Evolutionary conservation across 2,329 filamentous ascomycete genomes (phyloP).

Genomic region (Fusarium aywerte): DNA sequence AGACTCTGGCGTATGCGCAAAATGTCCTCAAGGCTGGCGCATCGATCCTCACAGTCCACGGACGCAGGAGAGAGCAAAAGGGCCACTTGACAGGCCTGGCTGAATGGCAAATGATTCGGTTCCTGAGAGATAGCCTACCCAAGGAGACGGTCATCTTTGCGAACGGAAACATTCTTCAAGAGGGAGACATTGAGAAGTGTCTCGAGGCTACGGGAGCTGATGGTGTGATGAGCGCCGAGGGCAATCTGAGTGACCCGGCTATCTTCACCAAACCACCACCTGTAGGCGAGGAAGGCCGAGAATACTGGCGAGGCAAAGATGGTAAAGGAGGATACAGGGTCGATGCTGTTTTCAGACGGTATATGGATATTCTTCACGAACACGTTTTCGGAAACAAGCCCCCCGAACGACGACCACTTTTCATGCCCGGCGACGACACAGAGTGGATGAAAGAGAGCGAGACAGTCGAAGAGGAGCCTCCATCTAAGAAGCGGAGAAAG

Average conservation of each 20-base stretch:
- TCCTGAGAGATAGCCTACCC: conserved; percentile 84
- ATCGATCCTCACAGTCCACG: conserved; percentile 93
- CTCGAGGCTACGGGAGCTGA: conserved; percentile 87
- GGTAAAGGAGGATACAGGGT: conserved; percentile 87
- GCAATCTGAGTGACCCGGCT: conserved; percentile 89
- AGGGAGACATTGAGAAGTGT: conserved; percentile 80
- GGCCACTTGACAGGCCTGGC: conserved; percentile 93
- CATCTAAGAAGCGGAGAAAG: conserved; percentile 63
- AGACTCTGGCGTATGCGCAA: conserved; percentile 87
- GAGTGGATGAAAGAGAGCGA: conserved; percentile 56
- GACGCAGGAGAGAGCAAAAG: conserved; percentile 89
- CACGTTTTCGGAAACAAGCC: conserved; percentile 75
- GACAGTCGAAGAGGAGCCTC: conserved; percentile 57
- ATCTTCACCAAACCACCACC: conserved; percentile 80
- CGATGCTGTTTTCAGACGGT: conserved; percentile 86
- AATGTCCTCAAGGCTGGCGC: conserved; percentile 89
- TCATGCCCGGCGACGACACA: conserved; percentile 69
- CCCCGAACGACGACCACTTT: conserved; percentile 77
- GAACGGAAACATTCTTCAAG: conserved; percentile 91
- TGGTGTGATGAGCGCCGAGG: conserved; percentile 95
- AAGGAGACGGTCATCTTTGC: conserved; percentile 93
- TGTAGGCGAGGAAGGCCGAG: conserved; percentile 72
- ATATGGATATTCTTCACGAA: conserved; percentile 88
- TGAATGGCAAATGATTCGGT: conserved; percentile 88
- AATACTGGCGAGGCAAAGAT: conserved; percentile 86